Evolutionary conservation across 495 filamentous ascomycete genomes (phyloP), one percentile per base, ranked within the genome.

Genomic region (Xylaria nigripes): DNA sequence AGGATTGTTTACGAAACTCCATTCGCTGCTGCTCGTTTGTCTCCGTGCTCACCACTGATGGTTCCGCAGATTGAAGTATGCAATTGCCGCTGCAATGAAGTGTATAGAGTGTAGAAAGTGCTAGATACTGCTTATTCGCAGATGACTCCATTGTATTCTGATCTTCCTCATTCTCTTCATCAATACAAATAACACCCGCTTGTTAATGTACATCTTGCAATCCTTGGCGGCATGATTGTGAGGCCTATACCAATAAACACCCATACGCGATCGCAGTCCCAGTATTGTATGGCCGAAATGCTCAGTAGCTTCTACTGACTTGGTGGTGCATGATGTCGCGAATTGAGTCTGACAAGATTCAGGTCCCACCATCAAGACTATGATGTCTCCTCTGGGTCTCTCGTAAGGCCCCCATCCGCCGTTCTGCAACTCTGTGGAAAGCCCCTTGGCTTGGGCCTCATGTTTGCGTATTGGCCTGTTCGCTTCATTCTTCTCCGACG

Each of bases 331-430:
- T 15, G 13, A 7, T 36, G 32, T 36, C 13, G 2, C 8, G 3
- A 18, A 16, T 6, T 40, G 2, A 18, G 36, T 12, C 32, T 40
- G 15, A 18, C 36, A 18, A 2, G 1, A 19, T 5, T 61, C 44
- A 58, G 51, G 50, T 19, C 50, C 16, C 24, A 12, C 6, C 34
- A 45, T 32, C 43, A 38, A 51, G 52, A 36, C 30, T 46, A 47
- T 40, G n/a, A 42, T 56, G 25, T 18, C 58, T n/a, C 52, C 57
- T 36, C 61, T 64, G 59, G 22, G 25, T 66, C 61, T 23, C 56
- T 60, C 18, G 29, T 58, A 27, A 60, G 56, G 10, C 54, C 51
- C n/a, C 45, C 61, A 51, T 67, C 55, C 22, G 53, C 44, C 7
- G 50, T 29, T 48, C 61, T 24, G 56, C 53, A 18, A 51, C 55